phyloP scores from a whole-genome alignment of 2,329 filamentous ascomycete genomes.

The Fusarium phyllophilum region DNA sequence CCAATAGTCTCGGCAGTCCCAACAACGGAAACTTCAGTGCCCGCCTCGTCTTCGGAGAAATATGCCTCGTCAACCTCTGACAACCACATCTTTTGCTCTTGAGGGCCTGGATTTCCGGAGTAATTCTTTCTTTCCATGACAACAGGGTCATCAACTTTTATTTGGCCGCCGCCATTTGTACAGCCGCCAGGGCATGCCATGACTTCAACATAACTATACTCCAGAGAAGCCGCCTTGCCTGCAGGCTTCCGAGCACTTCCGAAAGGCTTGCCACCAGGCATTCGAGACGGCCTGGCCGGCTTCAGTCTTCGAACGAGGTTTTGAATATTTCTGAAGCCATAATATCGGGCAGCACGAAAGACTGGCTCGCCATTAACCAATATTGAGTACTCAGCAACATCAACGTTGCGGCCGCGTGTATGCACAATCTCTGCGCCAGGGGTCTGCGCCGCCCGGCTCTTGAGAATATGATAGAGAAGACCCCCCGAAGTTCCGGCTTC shows the following conservation, averaged over 20 bases:
- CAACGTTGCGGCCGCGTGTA: constrained; percentile 83
- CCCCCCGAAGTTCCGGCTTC: constrained; percentile 86
- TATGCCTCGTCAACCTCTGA: constrained; percentile 88
- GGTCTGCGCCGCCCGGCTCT: constrained; percentile 75
- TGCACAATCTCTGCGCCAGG: constrained; percentile 78
- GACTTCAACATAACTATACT: constrained; percentile 95
- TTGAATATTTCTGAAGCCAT: constrained; percentile 98
- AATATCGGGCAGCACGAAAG: constrained; percentile 88
- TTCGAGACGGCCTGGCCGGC: constrained; percentile 78
- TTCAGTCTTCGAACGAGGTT: constrained; percentile 94
- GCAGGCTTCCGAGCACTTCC: constrained; percentile 64
- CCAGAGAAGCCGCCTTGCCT: constrained; percentile 62
- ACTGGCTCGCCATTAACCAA: constrained; percentile 66
- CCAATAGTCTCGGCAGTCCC: constrained; percentile 60
- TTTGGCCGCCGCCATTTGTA: constrained; percentile 96
- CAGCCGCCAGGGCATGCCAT: constrained; percentile 99
- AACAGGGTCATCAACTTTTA: constrained; percentile 85
- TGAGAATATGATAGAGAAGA: constrained; percentile 85
- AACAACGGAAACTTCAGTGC: constrained; percentile 44
- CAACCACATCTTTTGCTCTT: constrained; percentile 89
- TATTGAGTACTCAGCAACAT: constrained; percentile 88
- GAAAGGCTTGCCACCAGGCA: constrained; percentile 78
- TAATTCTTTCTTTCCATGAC: constrained; percentile 61
- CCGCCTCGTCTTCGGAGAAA: constrained; percentile 76
- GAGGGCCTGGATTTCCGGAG: constrained; percentile 70